These are phyloP conservation scores for Fusarium denticulatum DNA, from an alignment of 2,329 filamentous ascomycete species.

Conservation along the genomic window DNA sequence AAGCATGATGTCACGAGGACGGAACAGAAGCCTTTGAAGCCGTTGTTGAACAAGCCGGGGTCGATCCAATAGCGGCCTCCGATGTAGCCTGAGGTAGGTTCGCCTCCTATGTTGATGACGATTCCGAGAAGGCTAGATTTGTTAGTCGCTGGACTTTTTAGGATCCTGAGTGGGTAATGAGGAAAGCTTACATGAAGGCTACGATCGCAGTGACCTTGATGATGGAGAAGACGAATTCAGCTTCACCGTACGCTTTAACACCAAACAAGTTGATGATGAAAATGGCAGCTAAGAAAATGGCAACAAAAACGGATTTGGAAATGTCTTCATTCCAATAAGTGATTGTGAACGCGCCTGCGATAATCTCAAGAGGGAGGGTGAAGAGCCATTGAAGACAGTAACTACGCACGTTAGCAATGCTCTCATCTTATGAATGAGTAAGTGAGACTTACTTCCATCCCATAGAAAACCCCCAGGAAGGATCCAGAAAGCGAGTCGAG, in stretches of 20 bases:
- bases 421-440: not conserved
- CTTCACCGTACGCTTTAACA: conserved; percentile 90
- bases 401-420: conserved; percentile 51
- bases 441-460: conserved; percentile 79
- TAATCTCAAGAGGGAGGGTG: conserved; percentile 84
- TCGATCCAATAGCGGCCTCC: conserved; percentile 79
- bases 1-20: conserved; percentile 82
- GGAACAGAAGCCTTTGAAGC: conserved; percentile 81
- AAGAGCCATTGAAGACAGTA: conserved; percentile 91
- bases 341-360: conserved; percentile 85
- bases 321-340: conserved; percentile 77
- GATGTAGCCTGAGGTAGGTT: conserved; percentile 77
- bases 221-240: conserved; percentile 86
- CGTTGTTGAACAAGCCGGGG: conserved; percentile 84
- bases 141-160: not conserved
- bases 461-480: conserved; percentile 95
- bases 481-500: conserved; percentile 93
- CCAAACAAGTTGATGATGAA: conserved; percentile 87
- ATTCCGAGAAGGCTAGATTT: conserved; percentile 77
- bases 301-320: conserved; percentile 79
- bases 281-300: conserved; percentile 81
- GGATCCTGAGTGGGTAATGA: rapidly evolving
- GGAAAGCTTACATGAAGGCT: conserved; percentile 78
- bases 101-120: conserved; percentile 84
- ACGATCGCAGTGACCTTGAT: conserved; percentile 88